phyloP scores from a whole-genome alignment of 1,284 basidiomycete species.

The Apiotrichum brassicae region DNA sequence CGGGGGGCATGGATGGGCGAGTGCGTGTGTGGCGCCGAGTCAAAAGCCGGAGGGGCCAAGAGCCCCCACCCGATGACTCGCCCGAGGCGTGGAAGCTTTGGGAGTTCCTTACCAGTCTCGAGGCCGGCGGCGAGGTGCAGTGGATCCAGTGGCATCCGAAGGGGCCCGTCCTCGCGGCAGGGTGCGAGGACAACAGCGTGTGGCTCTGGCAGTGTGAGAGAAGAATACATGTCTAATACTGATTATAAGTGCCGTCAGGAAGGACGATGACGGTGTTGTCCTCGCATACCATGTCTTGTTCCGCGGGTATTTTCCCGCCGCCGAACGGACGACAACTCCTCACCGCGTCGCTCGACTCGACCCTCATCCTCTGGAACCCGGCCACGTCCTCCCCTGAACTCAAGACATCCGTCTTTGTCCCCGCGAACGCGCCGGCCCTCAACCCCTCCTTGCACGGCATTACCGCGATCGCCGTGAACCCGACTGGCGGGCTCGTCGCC shows the following conservation, averaged over 20 bases:
- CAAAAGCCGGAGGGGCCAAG: constrained; percentile 3
- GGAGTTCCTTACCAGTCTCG: constrained; percentile 88
- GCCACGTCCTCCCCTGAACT: constrained; percentile 61
- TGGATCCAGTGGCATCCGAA: constrained; percentile 97
- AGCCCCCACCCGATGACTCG: constrained; percentile 1
- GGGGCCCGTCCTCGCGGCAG: constrained; percentile 79
- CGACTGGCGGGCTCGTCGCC: constrained; percentile 75
- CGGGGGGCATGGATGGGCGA: constrained; percentile 95
- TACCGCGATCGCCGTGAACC: constrained; percentile 77
- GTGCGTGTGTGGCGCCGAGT: constrained; percentile 86
- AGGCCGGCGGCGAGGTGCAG: constrained; percentile 92
- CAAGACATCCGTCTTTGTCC: constrained; percentile 44
- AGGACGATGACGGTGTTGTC: constrained; percentile 93
- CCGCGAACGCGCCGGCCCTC: constrained; percentile 56
- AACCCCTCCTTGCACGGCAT: constrained; percentile 59
- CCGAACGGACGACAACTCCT: constrained; percentile 62
- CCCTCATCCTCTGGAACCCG: constrained; percentile 87
- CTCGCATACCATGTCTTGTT: constrained; percentile 77
- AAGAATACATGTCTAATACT: too few species aligned
- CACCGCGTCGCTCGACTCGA: constrained; percentile 76
- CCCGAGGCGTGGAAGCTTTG: constrained; percentile 59
- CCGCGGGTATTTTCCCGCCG: constrained; percentile 77
- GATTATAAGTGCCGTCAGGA: constrained; percentile 71
- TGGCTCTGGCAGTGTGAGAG: constrained; percentile 90
- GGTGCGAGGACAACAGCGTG: constrained; percentile 85